Evolutionary conservation across 2,329 filamentous ascomycete genomes (phyloP).

Genomic region (Didymosphaeria variabile): DNA sequence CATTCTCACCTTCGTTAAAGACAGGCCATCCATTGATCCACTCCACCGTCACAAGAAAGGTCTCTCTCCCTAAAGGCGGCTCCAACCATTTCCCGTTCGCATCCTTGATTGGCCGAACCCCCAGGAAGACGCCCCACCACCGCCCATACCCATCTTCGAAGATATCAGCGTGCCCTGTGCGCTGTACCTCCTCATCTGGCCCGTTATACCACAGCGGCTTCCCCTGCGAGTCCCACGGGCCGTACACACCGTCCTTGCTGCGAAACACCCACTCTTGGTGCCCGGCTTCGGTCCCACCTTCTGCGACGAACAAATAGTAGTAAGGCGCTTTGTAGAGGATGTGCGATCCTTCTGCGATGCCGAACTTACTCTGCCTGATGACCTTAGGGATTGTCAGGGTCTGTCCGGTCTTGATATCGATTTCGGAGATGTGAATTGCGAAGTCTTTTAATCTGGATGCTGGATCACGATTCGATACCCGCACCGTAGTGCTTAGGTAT

Average conservation of each 20-base stretch:
- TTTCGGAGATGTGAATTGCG: constrained; percentile 40
- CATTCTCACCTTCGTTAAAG: constrained; percentile 58
- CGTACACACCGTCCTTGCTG: constrained; percentile 53
- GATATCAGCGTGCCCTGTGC: constrained; percentile 38
- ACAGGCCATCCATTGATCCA: constrained; percentile 64
- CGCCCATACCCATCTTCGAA: constrained; percentile 32
- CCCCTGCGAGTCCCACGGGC: constrained; percentile 51
- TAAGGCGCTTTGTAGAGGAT: constrained; percentile 36
- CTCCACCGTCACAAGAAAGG: constrained; percentile 60
- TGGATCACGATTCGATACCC: constrained; percentile 26
- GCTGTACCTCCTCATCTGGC: constrained; percentile 44
- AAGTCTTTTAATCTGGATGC: constrained; percentile 32
- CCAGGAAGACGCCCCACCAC: constrained; percentile 50
- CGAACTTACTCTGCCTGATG: constrained; percentile 36
- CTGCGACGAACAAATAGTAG: constrained; percentile 43
- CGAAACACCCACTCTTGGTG: constrained; percentile 61
- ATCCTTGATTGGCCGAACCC: constrained; percentile 28
- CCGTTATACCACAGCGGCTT: constrained; percentile 47
- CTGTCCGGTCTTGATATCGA: constrained; percentile 44
- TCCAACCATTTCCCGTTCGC: constrained; percentile 15
- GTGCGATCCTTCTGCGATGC: constrained; percentile 48
- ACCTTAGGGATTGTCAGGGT: constrained; percentile 27
- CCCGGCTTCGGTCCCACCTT: constrained; percentile 46
- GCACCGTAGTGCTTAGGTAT: constrained; percentile 48
- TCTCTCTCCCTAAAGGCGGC: constrained; percentile 55